Evolutionary conservation across 2,329 filamentous ascomycete genomes (phyloP).

Genomic region (Pyrenophora seminiperda): DNA sequence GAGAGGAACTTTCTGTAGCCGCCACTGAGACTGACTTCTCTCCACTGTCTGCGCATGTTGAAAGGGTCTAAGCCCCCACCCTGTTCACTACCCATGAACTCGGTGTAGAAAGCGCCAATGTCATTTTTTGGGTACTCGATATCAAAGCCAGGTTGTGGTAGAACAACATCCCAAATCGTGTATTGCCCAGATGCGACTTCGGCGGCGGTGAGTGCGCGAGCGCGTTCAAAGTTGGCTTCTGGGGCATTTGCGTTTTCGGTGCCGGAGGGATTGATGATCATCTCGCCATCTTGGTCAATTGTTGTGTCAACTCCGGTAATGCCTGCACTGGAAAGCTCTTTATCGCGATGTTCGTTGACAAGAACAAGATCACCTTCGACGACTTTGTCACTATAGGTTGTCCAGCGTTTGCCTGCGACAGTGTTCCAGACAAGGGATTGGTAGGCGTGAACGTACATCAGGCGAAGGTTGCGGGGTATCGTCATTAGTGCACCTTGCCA

Average conservation of each 20-base stretch:
- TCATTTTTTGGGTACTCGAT: slow-evolving; percentile 84
- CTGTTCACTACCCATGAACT: slow-evolving; percentile 80
- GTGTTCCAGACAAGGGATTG: slow-evolving; percentile 95
- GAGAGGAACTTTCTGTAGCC: slow-evolving; percentile 86
- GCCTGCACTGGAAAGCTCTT: slow-evolving; percentile 34
- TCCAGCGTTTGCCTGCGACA: slow-evolving; percentile 80
- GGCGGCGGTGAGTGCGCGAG: slow-evolving; percentile 73
- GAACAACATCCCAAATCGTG: slow-evolving; percentile 83
- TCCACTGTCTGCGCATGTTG: slow-evolving; percentile 83
- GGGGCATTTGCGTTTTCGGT: slow-evolving; percentile 61
- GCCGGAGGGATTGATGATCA: slow-evolving; percentile 65
- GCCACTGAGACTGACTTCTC: slow-evolving; percentile 86
- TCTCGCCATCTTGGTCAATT: slow-evolving; percentile 67
- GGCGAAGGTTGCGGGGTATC: slow-evolving; percentile 79
- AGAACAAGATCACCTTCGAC: slow-evolving; percentile 86
- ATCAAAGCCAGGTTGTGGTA: slow-evolving; percentile 91
- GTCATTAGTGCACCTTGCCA: slow-evolving; percentile 79
- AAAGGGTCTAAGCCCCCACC: slow-evolving; percentile 82
- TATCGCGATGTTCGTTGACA: slow-evolving; percentile 61
- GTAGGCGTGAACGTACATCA: slow-evolving; percentile 97
- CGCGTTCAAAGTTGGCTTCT: slow-evolving; percentile 68
- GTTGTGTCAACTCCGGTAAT: slow-evolving; percentile 28
- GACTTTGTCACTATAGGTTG: slow-evolving; percentile 72
- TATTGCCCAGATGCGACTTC: slow-evolving; percentile 79
- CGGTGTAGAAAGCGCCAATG: slow-evolving; percentile 80